Evolutionary conservation across 768 basidiomycete genomes (phyloP).

Genomic region (Pleurotus eryngii): DNA sequence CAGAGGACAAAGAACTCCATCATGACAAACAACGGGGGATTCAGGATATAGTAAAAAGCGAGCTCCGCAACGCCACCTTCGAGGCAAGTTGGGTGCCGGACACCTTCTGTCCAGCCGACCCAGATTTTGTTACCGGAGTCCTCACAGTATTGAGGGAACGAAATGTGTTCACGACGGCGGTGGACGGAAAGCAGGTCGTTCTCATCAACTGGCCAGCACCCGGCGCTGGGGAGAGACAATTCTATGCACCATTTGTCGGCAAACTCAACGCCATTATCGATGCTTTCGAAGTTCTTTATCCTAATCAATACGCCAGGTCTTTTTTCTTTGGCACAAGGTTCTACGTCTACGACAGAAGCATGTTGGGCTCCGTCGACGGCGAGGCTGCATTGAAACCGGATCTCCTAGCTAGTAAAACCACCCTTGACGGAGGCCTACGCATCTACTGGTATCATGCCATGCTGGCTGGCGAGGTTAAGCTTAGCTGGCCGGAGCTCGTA

Average conservation of each 20-base stretch:
- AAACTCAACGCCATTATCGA: neutral
- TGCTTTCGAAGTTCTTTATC: neutral
- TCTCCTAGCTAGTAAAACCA: neutral
- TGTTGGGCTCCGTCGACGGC: neutral
- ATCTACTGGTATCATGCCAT: constrained; percentile 2
- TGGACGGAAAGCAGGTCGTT: neutral
- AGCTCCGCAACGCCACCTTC: neutral
- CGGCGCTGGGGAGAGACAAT: neutral
- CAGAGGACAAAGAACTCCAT: neutral
- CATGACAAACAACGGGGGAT: neutral
- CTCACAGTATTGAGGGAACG: too few relatives aligned
- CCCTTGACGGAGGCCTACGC: neutral
- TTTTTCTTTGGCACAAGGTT: neutral
- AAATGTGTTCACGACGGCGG: too few relatives aligned
- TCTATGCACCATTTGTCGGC: neutral
- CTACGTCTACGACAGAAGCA: neutral
- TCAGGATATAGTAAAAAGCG: neutral
- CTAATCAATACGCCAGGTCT: neutral
- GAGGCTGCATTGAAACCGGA: constrained; percentile 1
- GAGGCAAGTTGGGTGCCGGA: neutral
- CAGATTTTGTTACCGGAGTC: too few relatives aligned
- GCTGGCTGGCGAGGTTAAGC: neutral
- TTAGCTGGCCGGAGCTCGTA: neutral
- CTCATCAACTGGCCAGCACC: neutral
- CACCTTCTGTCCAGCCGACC: neutral